Evolutionary conservation across 1,139 yeast species (phyloP).

Genomic region (Dujonia santamariae): DNA sequence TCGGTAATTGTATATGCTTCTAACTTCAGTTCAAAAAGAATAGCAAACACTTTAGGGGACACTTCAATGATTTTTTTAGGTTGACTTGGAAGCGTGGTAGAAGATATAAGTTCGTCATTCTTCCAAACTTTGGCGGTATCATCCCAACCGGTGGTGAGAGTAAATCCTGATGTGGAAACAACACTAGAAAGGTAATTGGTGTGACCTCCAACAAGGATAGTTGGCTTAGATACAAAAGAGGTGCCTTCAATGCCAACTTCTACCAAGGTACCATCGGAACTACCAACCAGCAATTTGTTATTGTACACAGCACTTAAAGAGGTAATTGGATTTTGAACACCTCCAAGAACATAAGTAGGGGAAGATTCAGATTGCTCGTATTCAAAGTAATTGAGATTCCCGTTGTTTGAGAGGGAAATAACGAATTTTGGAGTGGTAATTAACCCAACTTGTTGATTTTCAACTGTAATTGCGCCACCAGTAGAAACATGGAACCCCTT

Average conservation of each 20-base stretch:
- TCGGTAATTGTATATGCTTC: conserved; percentile 25
- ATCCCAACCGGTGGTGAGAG: conserved; percentile 83
- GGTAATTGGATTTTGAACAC: conserved; percentile 84
- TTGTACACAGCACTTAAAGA: conserved; percentile 15
- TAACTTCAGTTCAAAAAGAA: conserved; percentile 49
- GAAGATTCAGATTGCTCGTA: conserved; percentile 26
- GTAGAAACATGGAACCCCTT: conserved; percentile 34
- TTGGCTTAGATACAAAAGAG: conserved; percentile 17
- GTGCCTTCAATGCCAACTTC: conserved; percentile 50
- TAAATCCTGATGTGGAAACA: conserved; percentile 20
- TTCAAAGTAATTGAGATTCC: conserved; percentile 64
- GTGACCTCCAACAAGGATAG: conserved; percentile 37
- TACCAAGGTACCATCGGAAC: conserved; percentile 75
- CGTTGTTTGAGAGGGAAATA: conserved; percentile 68
- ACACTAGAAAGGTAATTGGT: conserved; percentile 55
- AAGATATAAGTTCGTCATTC: conserved; percentile 22
- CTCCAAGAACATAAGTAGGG: conserved; percentile 50
- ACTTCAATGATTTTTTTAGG: conserved; percentile 53
- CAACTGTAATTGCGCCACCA: conserved; percentile 32
- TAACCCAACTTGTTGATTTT: conserved; percentile 79
- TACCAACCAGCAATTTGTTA: conserved; percentile 56
- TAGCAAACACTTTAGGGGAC: conserved; percentile 29
- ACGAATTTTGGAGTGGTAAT: conserved; percentile 59
- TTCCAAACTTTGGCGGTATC: conserved; percentile 59
- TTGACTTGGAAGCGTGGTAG: conserved; percentile 48